These are phyloP conservation scores for Lachancea waltii DNA, from an alignment of 805 yeast species.

Conservation along the genomic window DNA sequence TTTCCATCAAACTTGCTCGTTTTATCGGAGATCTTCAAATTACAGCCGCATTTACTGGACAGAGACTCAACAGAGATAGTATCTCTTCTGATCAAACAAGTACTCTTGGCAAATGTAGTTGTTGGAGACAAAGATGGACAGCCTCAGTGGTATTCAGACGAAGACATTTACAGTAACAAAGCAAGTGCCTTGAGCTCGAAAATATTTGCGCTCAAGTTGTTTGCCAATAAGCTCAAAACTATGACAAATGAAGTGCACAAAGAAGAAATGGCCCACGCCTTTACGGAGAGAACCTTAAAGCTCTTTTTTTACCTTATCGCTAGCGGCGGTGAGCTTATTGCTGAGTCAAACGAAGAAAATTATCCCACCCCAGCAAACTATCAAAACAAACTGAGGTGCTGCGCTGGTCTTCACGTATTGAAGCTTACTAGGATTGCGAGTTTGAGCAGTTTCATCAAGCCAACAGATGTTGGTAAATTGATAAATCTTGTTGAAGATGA, in stretches of 20 bases:
- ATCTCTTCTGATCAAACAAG: constrained; percentile 50
- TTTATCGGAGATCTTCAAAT: constrained; percentile 50
- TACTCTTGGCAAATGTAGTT: constrained; percentile 48
- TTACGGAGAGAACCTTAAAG: constrained; percentile 60
- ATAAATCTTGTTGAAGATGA: constrained; percentile 63
- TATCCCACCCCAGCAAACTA: constrained; percentile 58
- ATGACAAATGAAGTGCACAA: constrained; percentile 27
- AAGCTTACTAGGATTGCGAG: constrained; percentile 53
- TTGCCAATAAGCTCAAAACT: constrained; percentile 52
- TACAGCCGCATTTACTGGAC: constrained; percentile 44
- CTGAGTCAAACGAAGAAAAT: constrained; percentile 34
- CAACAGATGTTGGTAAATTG: constrained; percentile 46
- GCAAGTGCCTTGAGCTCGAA: constrained; percentile 40
- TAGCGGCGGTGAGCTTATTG: constrained; percentile 71
- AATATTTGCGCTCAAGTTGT: constrained; percentile 45
- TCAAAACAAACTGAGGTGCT: constrained; percentile 56
- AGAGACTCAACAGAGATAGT: constrained; percentile 53
- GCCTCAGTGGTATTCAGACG: constrained; percentile 43
- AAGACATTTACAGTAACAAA: constrained; percentile 30
- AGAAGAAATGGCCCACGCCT: constrained; percentile 36
- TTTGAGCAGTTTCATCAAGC: constrained; percentile 47
- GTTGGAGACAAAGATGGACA: constrained; percentile 28
- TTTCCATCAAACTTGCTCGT: constrained; percentile 54
- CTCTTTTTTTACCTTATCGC: constrained; percentile 59
- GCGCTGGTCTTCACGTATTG: constrained; percentile 60